These are phyloP conservation scores for Jatropha podagrica DNA, from an alignment of 441 rosid genomes.

Conservation along the genomic window DNA sequence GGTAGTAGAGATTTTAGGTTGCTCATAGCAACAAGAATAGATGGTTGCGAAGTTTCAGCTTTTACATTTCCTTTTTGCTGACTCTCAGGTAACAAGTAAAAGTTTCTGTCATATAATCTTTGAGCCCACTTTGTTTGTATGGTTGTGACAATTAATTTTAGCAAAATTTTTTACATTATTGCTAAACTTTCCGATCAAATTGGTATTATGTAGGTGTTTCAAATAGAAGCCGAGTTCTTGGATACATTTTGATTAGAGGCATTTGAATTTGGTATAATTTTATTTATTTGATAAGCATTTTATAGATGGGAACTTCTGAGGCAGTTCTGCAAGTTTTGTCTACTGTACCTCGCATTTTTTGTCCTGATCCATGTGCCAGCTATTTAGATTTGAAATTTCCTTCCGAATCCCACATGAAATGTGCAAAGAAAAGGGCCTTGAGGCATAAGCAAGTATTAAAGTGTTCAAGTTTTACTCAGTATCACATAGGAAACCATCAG, in stretches of 20 bases:
- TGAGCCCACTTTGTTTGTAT: neutral
- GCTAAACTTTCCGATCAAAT: slow-evolving; percentile 3
- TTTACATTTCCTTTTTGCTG: neutral
- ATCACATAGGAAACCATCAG: slow-evolving; percentile 19
- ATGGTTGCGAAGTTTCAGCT: neutral
- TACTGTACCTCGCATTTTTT: slow-evolving; percentile 33
- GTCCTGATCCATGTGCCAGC: slow-evolving; percentile 31
- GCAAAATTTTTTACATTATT: neutral
- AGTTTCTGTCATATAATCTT: neutral
- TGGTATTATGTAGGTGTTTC: slow-evolving; percentile 9
- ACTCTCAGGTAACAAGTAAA: neutral
- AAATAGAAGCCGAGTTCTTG: slow-evolving; percentile 10
- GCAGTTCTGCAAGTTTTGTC: slow-evolving; percentile 49
- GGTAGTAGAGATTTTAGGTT: neutral
- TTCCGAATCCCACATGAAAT: slow-evolving; percentile 26
- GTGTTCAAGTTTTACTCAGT: slow-evolving; percentile 31
- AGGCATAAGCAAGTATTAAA: slow-evolving; percentile 22
- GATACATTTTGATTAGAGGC: neutral
- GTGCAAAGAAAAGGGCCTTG: slow-evolving; percentile 31
- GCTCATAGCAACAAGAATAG: neutral
- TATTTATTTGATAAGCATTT: slow-evolving; percentile 19
- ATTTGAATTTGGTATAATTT: neutral
- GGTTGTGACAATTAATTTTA: neutral
- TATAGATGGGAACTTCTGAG: slow-evolving; percentile 47
- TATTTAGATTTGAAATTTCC: slow-evolving; percentile 26